Evolutionary conservation across 257 asterid genomes (phyloP), one percentile per base, ranked within the genome.

Genomic region (Scutellaria baicalensis): DNA sequence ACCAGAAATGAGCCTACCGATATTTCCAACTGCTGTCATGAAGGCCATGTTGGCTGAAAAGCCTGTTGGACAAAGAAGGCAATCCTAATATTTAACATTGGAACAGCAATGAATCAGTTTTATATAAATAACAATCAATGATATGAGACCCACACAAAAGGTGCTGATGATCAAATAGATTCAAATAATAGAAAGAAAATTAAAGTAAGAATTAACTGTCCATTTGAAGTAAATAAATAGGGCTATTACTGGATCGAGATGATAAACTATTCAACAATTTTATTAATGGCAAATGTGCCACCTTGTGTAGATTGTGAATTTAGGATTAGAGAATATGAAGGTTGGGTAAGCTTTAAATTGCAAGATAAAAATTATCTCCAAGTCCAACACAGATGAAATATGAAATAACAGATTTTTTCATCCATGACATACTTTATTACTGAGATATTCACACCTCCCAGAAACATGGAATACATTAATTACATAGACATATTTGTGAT

Each of bases 31-130:
- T 5, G 96, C 84, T 27, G 96, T 91, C 92, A 93, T 81, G 63
- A 93, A 84, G 64, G 97, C 97, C 99, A 91, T 91, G 79, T 93
- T 93, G 97, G 99, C 99, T 77, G 99, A 86, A 84, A 93, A 91
- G 95, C 99, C 99, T 83, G 99, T 89, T 74, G 99, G 97, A 86
- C 99, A 94, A 86, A 94, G 99, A 88, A 91, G 96, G 93, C 99
- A 94, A 79, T 94, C 99, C 99, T 94, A 84, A 86, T 80, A 83
- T 81, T 82, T 77, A 75, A 75, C 75, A 79, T 79, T 80, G 81
- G 86, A 81, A 77, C 70, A 77, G 77, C 64, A 50, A 72, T 14
- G 56, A 77, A 81, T 86, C 80, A 85, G 83, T 77, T 73, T 39
- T 60, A 8, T 14, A 23, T 61, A 52, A 17, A 60, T 38, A 50